phyloP scores from a whole-genome alignment of 768 basidiomycete genomes.

The Lactarius sp. region DNA sequence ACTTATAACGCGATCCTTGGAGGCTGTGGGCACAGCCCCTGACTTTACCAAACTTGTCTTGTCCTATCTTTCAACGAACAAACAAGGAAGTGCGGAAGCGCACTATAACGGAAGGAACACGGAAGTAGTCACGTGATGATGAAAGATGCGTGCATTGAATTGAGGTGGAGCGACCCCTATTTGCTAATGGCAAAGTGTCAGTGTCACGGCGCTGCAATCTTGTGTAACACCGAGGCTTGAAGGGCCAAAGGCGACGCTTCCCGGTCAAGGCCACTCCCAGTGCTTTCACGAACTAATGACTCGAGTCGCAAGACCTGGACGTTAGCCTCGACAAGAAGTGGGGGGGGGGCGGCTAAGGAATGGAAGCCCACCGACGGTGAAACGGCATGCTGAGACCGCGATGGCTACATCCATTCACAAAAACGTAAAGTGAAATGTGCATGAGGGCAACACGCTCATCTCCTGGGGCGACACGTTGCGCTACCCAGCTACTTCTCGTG shows the following conservation, averaged over 20 bases:
- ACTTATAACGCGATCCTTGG: conserved; percentile 9
- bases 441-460: background rate
- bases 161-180: too few species aligned
- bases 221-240: too few species aligned
- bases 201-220: background rate
- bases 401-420: background rate
- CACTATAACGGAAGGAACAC: background rate
- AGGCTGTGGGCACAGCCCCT: conserved; percentile 8
- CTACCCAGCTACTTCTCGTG: background rate
- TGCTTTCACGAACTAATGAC: background rate
- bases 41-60: background rate
- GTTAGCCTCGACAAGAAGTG: background rate
- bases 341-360: too few species aligned
- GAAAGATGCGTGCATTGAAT: too few species aligned
- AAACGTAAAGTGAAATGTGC: conserved; percentile 9
- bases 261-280: too few species aligned
- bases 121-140: background rate
- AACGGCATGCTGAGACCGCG: background rate
- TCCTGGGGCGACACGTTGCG: conserved; percentile 10
- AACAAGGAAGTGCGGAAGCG: background rate
- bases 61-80: background rate
- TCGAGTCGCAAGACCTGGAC: background rate
- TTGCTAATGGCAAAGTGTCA: too few species aligned
- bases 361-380: background rate
- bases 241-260: too few species aligned